Evolutionary conservation across 2,329 filamentous ascomycete species (phyloP).

Genomic region (Trichoderma semiorbis): DNA sequence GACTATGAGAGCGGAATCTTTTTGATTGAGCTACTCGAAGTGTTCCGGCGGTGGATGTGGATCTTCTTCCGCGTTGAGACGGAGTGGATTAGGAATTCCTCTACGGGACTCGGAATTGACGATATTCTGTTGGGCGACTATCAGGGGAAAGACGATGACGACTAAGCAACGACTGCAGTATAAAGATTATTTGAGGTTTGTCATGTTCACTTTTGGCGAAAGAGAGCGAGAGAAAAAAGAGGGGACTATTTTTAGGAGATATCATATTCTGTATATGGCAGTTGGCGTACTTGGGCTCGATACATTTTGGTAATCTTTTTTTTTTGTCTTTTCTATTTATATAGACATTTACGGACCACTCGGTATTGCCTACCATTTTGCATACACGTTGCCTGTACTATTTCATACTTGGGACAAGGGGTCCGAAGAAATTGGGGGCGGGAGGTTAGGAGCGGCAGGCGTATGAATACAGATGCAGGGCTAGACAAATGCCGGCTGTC

Average conservation of each 20-base stretch:
- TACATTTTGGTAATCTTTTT: neutral
- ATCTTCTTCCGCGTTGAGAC: constrained; percentile 94
- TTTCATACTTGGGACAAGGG: neutral
- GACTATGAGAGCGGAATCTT: constrained; percentile 90
- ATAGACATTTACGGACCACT: neutral
- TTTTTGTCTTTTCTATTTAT: constrained; percentile 10
- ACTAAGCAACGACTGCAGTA: constrained; percentile 17
- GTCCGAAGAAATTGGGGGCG: neutral
- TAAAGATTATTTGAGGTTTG: neutral
- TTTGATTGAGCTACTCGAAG: constrained; percentile 79
- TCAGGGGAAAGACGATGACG: constrained; percentile 53
- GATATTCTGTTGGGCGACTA: constrained; percentile 75
- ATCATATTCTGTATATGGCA: neutral
- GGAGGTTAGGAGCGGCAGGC: neutral
- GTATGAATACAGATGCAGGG: neutral
- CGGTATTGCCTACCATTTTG: neutral
- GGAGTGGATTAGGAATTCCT: constrained; percentile 70
- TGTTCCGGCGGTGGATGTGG: constrained; percentile 90
- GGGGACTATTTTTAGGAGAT: neutral
- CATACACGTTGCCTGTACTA: neutral
- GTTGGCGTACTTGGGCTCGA: constrained; percentile 9
- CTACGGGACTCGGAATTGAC: constrained; percentile 54
- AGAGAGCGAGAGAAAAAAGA: neutral
- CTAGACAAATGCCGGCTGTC: neutral
- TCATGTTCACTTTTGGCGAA: neutral